These are phyloP conservation scores for Lodderomyces elongisporus DNA, from an alignment of 1,139 yeast genomes.

Conservation along the genomic window DNA sequence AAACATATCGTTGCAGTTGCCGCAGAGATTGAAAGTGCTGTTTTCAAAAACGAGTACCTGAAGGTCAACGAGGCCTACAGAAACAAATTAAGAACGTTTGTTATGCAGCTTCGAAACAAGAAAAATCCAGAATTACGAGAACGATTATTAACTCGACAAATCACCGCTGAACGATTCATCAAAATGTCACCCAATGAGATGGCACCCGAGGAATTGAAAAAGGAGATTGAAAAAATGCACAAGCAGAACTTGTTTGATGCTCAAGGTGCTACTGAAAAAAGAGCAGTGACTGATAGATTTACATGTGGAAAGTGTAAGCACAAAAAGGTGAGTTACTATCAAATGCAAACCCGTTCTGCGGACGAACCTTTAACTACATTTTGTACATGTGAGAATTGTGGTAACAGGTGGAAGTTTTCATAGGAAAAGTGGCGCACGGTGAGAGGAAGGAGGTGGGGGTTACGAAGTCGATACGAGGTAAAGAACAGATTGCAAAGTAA, in stretches of 20 bases:
- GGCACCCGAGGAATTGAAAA: slow-evolving; percentile 86
- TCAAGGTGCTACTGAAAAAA: slow-evolving; percentile 95
- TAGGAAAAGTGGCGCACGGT: slow-evolving; percentile 18
- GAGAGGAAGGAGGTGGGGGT: no score
- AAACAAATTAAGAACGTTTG: slow-evolving; percentile 75
- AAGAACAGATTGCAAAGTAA: no score
- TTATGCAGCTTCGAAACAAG: slow-evolving; percentile 81
- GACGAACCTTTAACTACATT: slow-evolving; percentile 98
- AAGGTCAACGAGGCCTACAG: slow-evolving; percentile 58
- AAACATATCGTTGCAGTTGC: slow-evolving; percentile 58
- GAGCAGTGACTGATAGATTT: slow-evolving; percentile 94
- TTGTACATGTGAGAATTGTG: slow-evolving; percentile 96
- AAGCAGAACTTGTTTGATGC: slow-evolving; percentile 92
- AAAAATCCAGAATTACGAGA: slow-evolving; percentile 81
- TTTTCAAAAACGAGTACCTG: slow-evolving; percentile 55
- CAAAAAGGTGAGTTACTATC: slow-evolving; percentile 93
- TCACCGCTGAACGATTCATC: slow-evolving; percentile 61
- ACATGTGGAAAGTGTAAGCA: slow-evolving; percentile 98
- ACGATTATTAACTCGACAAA: slow-evolving; percentile 60
- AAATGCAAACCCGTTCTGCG: slow-evolving; percentile 96
- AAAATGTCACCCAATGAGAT: slow-evolving; percentile 86
- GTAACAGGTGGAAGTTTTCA: slow-evolving; percentile 95
- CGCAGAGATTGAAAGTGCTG: slow-evolving; percentile 68
- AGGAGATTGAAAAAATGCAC: slow-evolving; percentile 79
- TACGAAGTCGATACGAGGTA: no score